Base-by-base conservation (phyloP, 495 filamentous ascomycete genomes). In the Penicillium mononematosum region DNA sequence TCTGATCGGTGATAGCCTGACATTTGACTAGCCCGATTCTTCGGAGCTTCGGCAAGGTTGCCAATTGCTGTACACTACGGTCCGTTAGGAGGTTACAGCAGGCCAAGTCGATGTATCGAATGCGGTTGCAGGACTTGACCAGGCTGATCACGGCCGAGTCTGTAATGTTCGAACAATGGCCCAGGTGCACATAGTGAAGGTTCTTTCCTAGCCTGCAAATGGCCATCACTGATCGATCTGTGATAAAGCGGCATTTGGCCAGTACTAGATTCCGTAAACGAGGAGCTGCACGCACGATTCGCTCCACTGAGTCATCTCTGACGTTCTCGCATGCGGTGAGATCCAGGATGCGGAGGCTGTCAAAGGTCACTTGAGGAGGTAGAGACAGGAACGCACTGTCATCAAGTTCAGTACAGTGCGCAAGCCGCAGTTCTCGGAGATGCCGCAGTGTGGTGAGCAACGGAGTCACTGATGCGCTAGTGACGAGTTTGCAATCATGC, bases 1-100 rank as follows among this genome's bases (percentile, higher is more conserved):
- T 96, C 12, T 79, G 78, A 60, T 99, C 90, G 2, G 95, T 96
- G 59, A 99, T 96, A 45, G 78, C 80, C 36, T 83, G 81, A 61
- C 95, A 99, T 70, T 99, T 99, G 17, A 99, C 95, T 48, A 99
- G 73, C 1, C 95, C 95, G 45, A 99, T 96, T 29, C 95, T 80
- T 69, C 94, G 88, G 24, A 99, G 75, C 71, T 98, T 99, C 10
- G 95, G 95, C 25, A 99, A 79, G 10, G 78, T 83, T 2, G 95
- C 92, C 24, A 99, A 78, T 58, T 88, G 86, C 51, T 81, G 85
- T n/a, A 99, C 87, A 45, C 91, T 96, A 2, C 73, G 72, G 63
- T 99, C 94, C 0, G 95, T 97, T 49, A 99, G 78, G 58, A 87
- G 85, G n/a, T 79, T 81, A 71, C 95, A 99, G 76, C 95, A 98